phyloP scores from a whole-genome alignment of 2,329 filamentous ascomycete species.

The Endoconidiophora laricicola region DNA sequence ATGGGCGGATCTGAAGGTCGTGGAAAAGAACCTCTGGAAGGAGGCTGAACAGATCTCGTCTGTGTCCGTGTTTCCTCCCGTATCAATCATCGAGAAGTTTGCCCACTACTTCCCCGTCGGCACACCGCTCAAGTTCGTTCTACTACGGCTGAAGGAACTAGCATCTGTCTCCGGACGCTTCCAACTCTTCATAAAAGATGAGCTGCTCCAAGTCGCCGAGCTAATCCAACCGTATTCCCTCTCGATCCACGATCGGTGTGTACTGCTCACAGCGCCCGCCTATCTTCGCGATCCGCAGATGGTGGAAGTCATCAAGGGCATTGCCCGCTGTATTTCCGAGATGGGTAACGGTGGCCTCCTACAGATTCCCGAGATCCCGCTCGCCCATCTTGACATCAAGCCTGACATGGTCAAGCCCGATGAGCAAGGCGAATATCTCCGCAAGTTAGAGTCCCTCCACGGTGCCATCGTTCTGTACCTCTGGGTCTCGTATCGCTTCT shows the following conservation, averaged over 20 bases:
- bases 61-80: slow-evolving; percentile 61
- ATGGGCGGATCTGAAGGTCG: slow-evolving; percentile 43
- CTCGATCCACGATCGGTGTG: slow-evolving; percentile 47
- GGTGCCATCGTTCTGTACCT: slow-evolving; percentile 70
- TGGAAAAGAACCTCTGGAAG: slow-evolving; percentile 44
- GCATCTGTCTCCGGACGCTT: slow-evolving; percentile 48
- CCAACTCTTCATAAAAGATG: slow-evolving; percentile 41
- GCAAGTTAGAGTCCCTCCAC: slow-evolving; percentile 60
- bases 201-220: slow-evolving; percentile 52
- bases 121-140: slow-evolving; percentile 69
- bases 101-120: slow-evolving; percentile 63
- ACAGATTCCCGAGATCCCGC: slow-evolving; percentile 50
- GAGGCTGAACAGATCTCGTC: slow-evolving; percentile 49
- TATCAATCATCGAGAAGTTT: slow-evolving; percentile 55
- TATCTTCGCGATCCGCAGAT: slow-evolving; percentile 33
- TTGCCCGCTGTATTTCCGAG: slow-evolving; percentile 54
- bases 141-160: slow-evolving; percentile 58
- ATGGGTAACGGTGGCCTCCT: slow-evolving; percentile 52
- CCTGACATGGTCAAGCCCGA: slow-evolving; percentile 20
- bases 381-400: slow-evolving; percentile 59
- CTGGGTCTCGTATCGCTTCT: slow-evolving; percentile 84
- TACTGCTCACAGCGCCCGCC: slow-evolving; percentile 47
- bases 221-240: slow-evolving; percentile 57
- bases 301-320: slow-evolving; percentile 37
- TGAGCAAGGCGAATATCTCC: slow-evolving; percentile 39